A percentile compares a stretch with the other conserved stretches of the same genome.
Conservation (phyloP, 129 eudicot species). For the Centaurea solstitialis region DNA sequence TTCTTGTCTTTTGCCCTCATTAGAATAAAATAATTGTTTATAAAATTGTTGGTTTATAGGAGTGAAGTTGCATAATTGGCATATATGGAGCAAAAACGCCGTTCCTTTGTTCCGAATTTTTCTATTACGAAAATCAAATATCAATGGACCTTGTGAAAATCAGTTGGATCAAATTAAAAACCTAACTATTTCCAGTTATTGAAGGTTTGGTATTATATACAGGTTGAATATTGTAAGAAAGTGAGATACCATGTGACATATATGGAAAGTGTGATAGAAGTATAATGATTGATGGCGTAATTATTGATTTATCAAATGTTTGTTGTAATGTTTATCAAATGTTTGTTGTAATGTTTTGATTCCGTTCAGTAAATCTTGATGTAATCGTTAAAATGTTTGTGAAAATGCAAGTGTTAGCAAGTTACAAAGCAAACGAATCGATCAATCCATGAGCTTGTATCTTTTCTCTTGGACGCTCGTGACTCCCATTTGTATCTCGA, state of each 20-base stretch:
- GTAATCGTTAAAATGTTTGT: background rate
- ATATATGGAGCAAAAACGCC: no score
- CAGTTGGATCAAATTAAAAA: no score
- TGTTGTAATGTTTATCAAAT: no score
- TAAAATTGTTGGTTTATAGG: slow-evolving; percentile 4
- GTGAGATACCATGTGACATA: background rate
- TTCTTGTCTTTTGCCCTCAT: background rate
- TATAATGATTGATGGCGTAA: background rate
- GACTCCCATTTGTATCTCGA: slow-evolving; percentile 99
- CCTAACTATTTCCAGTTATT: no score
- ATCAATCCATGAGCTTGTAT: slow-evolving; percentile 93
- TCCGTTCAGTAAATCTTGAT: slow-evolving; percentile 16
- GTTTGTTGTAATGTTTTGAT: slow-evolving; percentile 23
- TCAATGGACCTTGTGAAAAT: no score
- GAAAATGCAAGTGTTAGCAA: slow-evolving; percentile 22
- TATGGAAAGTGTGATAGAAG: background rate
- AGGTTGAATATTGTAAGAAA: no score
- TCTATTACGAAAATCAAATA: no score
- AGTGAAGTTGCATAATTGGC: slow-evolving; percentile 11
- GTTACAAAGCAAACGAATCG: slow-evolving; percentile 31
- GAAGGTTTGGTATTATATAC: no score
- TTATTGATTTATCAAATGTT: slow-evolving; percentile 11
- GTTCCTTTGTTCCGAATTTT: no score
- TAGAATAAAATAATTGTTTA: slow-evolving; percentile 8
- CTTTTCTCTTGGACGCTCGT: slow-evolving; percentile 95